phyloP scores from a whole-genome alignment of 139 green algal genomes.

The Closterium sp. region DNA sequence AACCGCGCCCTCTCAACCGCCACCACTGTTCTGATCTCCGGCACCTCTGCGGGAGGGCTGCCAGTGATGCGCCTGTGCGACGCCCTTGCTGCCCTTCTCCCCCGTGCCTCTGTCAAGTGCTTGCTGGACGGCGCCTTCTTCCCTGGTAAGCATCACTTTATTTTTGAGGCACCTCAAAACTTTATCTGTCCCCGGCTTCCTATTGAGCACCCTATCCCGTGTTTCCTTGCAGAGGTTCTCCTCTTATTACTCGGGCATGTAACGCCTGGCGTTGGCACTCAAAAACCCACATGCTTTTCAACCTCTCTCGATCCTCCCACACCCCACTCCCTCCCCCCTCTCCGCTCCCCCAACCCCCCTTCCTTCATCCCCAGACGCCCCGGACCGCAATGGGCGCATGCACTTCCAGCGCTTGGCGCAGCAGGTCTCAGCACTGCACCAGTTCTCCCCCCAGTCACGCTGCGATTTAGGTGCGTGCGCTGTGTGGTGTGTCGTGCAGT shows the following conservation, averaged over 20 bases:
- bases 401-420: not conserved
- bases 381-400: not conserved
- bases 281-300: too few species aligned
- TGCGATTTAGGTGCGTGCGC: not conserved
- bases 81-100: not conserved
- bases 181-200: too few species aligned
- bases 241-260: too few species aligned
- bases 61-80: not conserved
- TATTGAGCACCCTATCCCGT: too few species aligned
- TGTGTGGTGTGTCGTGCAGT: too few species aligned
- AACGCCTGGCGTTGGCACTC: too few species aligned
- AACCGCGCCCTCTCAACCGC: not conserved
- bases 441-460: not conserved
- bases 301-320: not conserved
- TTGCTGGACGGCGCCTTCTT: not conserved
- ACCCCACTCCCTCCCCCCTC: not conserved
- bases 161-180: too few species aligned
- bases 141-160: not conserved
- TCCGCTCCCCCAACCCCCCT: too few species aligned
- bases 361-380: not conserved
- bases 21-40: not conserved
- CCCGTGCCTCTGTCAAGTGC: not conserved
- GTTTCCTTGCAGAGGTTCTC: too few species aligned
- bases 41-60: not conserved
- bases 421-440: not conserved